Conservation (phyloP, 139 green algal species). For the Chlorella sorokiniana region DNA sequence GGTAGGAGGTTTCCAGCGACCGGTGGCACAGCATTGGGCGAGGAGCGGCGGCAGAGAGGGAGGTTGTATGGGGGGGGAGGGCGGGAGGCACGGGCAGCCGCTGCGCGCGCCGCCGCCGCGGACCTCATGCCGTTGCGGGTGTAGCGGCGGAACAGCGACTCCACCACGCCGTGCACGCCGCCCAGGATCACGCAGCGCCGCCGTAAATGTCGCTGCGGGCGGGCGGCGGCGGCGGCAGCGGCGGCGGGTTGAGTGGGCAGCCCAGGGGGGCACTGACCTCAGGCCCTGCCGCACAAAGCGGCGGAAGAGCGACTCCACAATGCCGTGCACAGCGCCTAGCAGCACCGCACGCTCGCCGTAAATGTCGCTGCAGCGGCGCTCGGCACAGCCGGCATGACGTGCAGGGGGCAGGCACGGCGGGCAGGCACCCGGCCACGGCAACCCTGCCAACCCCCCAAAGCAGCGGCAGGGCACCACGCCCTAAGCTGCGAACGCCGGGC, state of each 20-base stretch:
- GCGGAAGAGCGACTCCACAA: constrained; percentile 96
- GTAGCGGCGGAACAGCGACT: constrained; percentile 96
- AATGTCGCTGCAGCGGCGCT: constrained; percentile 80
- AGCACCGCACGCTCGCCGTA: constrained; percentile 97
- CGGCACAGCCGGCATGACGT: not conserved
- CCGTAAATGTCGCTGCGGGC: constrained; percentile 94
- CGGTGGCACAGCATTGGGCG: no score
- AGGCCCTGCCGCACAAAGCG: constrained; percentile 84
- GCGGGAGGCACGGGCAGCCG: not conserved
- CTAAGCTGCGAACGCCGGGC: no score
- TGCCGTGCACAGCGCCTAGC: constrained; percentile 97
- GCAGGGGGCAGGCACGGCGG: not conserved
- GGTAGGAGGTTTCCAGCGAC: not conserved
- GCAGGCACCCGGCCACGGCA: no score
- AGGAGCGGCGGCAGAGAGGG: not conserved
- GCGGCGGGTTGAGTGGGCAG: not conserved
- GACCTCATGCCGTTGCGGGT: constrained; percentile 81
- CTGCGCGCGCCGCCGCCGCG: not conserved
- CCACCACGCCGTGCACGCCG: constrained; percentile 97
- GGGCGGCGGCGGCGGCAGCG: not conserved
- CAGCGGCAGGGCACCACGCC: no score
- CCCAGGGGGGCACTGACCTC: constrained; percentile 51
- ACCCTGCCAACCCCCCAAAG: no score
- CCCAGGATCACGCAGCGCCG: constrained; percentile 96
- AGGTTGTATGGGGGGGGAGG: not conserved